These are phyloP conservation scores for Trichoderma asperelloides DNA, from an alignment of 495 filamentous ascomycete species.

Conservation along the genomic window DNA sequence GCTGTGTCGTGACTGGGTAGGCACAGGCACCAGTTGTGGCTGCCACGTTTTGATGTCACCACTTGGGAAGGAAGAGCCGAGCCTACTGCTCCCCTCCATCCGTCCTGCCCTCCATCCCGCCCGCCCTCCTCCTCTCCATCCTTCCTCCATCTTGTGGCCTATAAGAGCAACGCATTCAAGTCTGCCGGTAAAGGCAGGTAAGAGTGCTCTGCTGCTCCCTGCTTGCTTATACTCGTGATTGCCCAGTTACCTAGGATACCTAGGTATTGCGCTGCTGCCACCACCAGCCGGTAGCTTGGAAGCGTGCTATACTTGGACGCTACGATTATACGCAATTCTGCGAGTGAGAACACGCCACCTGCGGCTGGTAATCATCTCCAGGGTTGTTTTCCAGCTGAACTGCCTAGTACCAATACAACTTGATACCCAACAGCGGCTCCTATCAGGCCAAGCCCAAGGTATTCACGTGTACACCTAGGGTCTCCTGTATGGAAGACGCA, in stretches of 20 bases:
- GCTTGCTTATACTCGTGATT: background rate
- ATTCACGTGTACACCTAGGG: background rate
- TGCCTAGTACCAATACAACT: background rate
- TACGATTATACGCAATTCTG: too few relatives aligned
- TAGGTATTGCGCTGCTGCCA: too few relatives aligned
- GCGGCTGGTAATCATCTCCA: background rate
- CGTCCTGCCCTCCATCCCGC: too few relatives aligned
- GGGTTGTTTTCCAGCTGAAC: too few relatives aligned
- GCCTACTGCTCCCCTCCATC: background rate
- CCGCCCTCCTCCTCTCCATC: too few relatives aligned
- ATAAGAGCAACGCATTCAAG: background rate
- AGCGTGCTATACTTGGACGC: too few relatives aligned
- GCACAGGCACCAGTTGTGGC: background rate
- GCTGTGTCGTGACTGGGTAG: background rate
- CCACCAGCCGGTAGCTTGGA: too few relatives aligned
- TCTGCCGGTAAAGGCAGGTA: background rate
- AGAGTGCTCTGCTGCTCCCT: background rate
- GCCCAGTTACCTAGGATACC: too few relatives aligned
- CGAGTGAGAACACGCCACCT: background rate
- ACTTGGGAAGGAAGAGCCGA: background rate
- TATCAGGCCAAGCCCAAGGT: background rate
- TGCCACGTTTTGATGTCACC: conserved; percentile 4
- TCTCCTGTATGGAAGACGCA: background rate
- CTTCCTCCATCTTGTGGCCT: background rate
- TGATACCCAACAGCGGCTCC: background rate